Evolutionary conservation across 2,329 filamentous ascomycete species (phyloP).

Genomic region (Chrysoporthe puriensis): DNA sequence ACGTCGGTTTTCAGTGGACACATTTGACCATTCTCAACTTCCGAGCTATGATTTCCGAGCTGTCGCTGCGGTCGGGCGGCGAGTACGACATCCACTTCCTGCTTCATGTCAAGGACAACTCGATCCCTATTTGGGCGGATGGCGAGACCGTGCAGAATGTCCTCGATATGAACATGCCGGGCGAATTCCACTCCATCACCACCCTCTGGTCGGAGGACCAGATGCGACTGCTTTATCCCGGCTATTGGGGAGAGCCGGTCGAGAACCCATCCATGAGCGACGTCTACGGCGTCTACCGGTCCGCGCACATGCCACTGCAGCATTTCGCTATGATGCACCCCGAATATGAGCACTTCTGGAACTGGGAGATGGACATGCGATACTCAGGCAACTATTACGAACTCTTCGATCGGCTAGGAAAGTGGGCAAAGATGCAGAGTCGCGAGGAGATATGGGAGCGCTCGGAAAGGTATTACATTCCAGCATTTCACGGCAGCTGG

Average conservation of each 20-base stretch:
- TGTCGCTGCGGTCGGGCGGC: constrained; percentile 75
- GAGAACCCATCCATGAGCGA: constrained; percentile 59
- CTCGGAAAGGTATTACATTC: constrained; percentile 76
- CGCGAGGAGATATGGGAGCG: constrained; percentile 79
- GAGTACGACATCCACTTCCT: constrained; percentile 85
- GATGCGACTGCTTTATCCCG: constrained; percentile 77
- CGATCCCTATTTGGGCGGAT: constrained; percentile 81
- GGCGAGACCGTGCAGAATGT: constrained; percentile 72
- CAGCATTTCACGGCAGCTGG: constrained; percentile 70
- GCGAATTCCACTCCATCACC: constrained; percentile 78
- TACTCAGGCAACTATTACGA: constrained; percentile 72
- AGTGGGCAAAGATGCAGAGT: constrained; percentile 70
- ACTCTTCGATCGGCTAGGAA: constrained; percentile 68
- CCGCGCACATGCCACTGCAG: constrained; percentile 65
- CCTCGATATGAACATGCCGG: constrained; percentile 68
- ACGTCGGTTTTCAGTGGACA: constrained; percentile 79
- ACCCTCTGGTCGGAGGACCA: constrained; percentile 85
- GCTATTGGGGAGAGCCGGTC: constrained; percentile 71
- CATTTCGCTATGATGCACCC: constrained; percentile 66
- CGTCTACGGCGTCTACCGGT: constrained; percentile 72
- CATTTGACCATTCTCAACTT: constrained; percentile 79
- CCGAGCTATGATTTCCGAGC: constrained; percentile 78
- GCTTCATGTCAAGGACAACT: constrained; percentile 80
- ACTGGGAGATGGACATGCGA: constrained; percentile 72
- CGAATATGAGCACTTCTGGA: constrained; percentile 70